Conservation (phyloP, 2,329 filamentous ascomycete genomes). For the Tolypocladium sp. region DNA sequence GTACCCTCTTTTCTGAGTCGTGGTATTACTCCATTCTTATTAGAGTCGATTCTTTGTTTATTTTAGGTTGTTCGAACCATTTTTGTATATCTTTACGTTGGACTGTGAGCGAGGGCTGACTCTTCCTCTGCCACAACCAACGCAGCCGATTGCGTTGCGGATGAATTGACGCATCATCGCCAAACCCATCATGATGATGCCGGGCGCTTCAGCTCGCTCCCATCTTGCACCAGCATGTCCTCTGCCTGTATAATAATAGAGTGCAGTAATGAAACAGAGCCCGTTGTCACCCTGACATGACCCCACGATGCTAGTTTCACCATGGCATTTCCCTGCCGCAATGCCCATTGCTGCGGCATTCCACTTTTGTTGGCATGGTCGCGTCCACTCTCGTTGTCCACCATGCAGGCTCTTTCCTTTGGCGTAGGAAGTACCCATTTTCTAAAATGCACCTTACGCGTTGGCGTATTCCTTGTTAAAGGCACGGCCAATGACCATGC, state of each 20-base stretch:
- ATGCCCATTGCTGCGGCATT: background rate
- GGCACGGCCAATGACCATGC: constrained; percentile 87
- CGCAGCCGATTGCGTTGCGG: background rate
- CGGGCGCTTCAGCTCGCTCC: background rate
- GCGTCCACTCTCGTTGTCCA: background rate
- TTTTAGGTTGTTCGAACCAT: background rate
- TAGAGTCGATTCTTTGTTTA: background rate
- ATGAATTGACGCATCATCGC: background rate
- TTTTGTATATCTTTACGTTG: background rate
- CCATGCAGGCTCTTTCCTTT: background rate
- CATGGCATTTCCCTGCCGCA: background rate
- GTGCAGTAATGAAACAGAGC: background rate
- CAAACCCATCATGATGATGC: background rate
- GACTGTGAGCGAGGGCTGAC: background rate
- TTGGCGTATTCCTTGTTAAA: constrained; percentile 78
- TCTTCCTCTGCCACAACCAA: background rate
- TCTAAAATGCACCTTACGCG: constrained; percentile 9
- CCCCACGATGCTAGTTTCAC: background rate
- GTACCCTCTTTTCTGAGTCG: background rate
- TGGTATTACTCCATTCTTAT: background rate
- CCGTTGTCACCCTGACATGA: background rate
- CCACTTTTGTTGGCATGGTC: background rate
- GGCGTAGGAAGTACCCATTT: too few relatives aligned
- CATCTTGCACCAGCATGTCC: background rate
- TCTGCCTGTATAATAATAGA: background rate